These are phyloP conservation scores for Magnaporthiopsis rhizophila DNA, from an alignment of 2,329 filamentous ascomycete species.

Conservation along the genomic window DNA sequence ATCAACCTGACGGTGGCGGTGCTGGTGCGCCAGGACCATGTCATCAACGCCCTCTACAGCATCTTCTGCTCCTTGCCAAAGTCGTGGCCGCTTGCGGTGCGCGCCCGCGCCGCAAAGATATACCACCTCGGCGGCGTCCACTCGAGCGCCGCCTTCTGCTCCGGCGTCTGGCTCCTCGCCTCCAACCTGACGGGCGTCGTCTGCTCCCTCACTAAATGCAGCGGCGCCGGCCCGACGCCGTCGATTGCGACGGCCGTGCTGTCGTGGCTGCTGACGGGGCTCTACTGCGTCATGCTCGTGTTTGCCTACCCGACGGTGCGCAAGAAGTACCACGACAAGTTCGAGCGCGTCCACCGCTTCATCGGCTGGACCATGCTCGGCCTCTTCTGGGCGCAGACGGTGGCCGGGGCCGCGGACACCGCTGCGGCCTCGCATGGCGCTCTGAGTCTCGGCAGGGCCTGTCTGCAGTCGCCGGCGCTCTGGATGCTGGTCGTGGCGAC, in stretches of 20 bases:
- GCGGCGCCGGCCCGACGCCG: slow-evolving; percentile 13
- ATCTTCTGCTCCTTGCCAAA: slow-evolving; percentile 14
- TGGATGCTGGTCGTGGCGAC: slow-evolving; percentile 54
- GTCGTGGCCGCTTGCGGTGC: slow-evolving; percentile 36
- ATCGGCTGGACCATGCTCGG: slow-evolving; percentile 57
- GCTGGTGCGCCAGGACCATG: slow-evolving; percentile 43
- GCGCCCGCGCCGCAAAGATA: slow-evolving; percentile 37
- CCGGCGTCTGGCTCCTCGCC: slow-evolving; percentile 36
- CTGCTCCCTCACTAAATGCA: slow-evolving; percentile 15
- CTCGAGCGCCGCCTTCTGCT: slow-evolving; percentile 38
- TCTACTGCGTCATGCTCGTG: slow-evolving; percentile 51
- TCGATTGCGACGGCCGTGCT: slow-evolving; percentile 31
- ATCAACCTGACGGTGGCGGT: slow-evolving; percentile 40
- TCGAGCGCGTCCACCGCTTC: slow-evolving; percentile 65
- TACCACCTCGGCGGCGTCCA: slow-evolving; percentile 45
- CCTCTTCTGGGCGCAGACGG: slow-evolving; percentile 20
- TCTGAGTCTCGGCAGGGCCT: slow-evolving; percentile 11
- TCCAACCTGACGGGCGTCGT: slow-evolving; percentile 29
- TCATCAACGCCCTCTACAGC: slow-evolving; percentile 34
- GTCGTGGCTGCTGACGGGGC: slow-evolving; percentile 45
- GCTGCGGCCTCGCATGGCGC: not conserved
- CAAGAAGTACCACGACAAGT: slow-evolving; percentile 56
- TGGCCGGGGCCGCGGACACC: slow-evolving; percentile 20
- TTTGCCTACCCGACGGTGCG: slow-evolving; percentile 59
- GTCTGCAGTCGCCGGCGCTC: slow-evolving; percentile 31